Conservation (phyloP, 345 rosid genomes). For the Barbarea vulgaris region DNA sequence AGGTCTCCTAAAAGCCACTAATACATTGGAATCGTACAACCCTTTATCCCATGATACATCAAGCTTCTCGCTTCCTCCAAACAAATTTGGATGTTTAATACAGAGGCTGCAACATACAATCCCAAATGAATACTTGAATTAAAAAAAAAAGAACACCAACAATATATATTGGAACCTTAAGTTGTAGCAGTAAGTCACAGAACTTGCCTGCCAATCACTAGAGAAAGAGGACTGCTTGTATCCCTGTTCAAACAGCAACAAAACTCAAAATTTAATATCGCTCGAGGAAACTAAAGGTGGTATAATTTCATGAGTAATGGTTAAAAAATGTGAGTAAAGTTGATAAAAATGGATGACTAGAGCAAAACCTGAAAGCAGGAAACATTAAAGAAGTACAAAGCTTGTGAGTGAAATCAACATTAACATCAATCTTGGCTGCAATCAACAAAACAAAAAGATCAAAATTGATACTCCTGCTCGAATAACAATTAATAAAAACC, state of each 20-base stretch:
- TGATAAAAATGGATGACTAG: background rate
- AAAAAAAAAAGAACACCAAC: background rate
- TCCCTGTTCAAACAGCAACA: conserved; percentile 48
- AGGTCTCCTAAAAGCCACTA: conserved; percentile 86
- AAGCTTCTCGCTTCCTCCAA: conserved; percentile 98
- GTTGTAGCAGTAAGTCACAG: background rate
- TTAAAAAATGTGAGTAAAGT: background rate
- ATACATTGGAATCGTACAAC: conserved; percentile 79
- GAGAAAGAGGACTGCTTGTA: conserved; percentile 74
- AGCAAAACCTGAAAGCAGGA: conserved; percentile 73
- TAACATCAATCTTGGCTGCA: conserved; percentile 96
- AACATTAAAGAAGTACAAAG: conserved; percentile 86
- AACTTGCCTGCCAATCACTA: conserved; percentile 86
- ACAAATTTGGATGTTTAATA: conserved; percentile 90
- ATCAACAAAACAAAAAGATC: conserved; percentile 5
- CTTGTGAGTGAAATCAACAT: conserved; percentile 95
- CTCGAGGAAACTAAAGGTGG: background rate
- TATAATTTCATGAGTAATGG: background rate
- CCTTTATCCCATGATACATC: conserved; percentile 96
- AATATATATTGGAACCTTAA: background rate
- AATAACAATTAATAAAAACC: background rate
- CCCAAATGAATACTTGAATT: conserved; percentile 7
- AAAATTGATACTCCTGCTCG: background rate
- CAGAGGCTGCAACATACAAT: conserved; percentile 66
- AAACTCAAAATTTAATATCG: background rate